phyloP scores from a whole-genome alignment of 371 early-diverging fungal species.

The Mortierella sp. region DNA sequence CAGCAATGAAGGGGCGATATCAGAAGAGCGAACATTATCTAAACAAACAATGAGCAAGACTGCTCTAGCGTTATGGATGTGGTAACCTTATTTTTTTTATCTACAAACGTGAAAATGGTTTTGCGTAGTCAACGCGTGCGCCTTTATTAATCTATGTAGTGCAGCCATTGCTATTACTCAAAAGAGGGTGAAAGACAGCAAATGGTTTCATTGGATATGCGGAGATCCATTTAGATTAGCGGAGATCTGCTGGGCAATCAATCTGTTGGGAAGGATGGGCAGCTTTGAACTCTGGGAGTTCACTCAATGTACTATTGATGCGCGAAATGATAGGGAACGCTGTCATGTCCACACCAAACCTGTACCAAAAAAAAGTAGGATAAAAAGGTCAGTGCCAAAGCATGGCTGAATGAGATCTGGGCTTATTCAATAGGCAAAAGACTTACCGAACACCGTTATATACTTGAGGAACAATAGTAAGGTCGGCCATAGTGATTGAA shows the following conservation, averaged over 20 bases:
- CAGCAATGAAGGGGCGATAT: constrained; percentile 1
- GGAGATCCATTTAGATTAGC: background rate
- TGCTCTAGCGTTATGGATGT: too few species aligned
- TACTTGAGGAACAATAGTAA: constrained; percentile 84
- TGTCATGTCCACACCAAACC: constrained; percentile 80
- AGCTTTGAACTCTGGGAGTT: constrained; percentile 75
- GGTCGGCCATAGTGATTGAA: constrained; percentile 87
- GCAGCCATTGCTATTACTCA: background rate
- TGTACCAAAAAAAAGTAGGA: constrained; percentile 8
- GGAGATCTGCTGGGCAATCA: constrained; percentile 76
- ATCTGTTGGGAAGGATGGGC: constrained; percentile 81
- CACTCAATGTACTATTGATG: constrained; percentile 64
- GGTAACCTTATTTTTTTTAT: background rate
- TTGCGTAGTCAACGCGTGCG: too few species aligned
- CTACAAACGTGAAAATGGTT: too few species aligned
- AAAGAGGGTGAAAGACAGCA: background rate
- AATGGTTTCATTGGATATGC: background rate
- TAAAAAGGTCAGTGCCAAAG: background rate
- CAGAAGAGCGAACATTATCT: background rate
- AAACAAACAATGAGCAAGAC: too few species aligned
- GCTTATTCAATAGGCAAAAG: background rate
- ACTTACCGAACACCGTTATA: constrained; percentile 80
- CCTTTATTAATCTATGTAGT: background rate
- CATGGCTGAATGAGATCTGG: background rate
- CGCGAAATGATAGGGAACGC: constrained; percentile 76